Base-by-base conservation (phyloP, 805 yeast species). In the Zygoascus bituminiphila region DNA sequence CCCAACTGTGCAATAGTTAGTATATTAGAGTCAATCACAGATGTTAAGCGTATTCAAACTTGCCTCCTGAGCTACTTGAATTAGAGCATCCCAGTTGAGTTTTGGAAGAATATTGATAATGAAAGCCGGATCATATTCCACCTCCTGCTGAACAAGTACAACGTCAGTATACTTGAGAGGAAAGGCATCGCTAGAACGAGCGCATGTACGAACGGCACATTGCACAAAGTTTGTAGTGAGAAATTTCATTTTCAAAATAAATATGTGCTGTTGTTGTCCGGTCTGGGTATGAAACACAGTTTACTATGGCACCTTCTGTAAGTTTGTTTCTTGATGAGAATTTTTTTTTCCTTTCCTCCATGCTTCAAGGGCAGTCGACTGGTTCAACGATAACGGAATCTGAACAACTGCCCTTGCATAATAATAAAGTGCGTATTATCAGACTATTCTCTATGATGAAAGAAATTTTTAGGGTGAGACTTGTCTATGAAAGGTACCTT, bases 171-270 rank as follows among this genome's bases (percentile, higher is more conserved):
- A 91, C 51, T 73, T 72, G 49, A 93, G 74, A 1, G 98, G 98
- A 62, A 88, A 93, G 17, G 94, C 79, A 5, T 79, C 78, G 12
- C 77, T 76, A 5, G 91, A 76, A 12, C 79, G 69, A 41, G 82
- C 88, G 62, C 98, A 93, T 1, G 80, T 59, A 60, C 83, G 82
- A 52, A 88, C 84, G 0, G 98, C 88, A 67, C 98, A 93, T 63
- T 84, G 88, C 53, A 93, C 95, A 67, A 93, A 93, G 67, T 93
- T 93, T 10, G 97, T 86, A n/a, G 98, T 91, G 23, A 93, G 71
- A 60, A 91, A 80, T 69, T 93, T 91, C 98, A 91, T 91, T 19
- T 24, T 41, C 2, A 29, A 29, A 12, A 29, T 12, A 29, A 12
- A 29, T 12, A 12, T 4, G 33, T 29, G 33, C 15, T 29, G 33